Base-by-base conservation (phyloP, 2,329 filamentous ascomycete genomes). In the Aureobasidium sp. region DNA sequence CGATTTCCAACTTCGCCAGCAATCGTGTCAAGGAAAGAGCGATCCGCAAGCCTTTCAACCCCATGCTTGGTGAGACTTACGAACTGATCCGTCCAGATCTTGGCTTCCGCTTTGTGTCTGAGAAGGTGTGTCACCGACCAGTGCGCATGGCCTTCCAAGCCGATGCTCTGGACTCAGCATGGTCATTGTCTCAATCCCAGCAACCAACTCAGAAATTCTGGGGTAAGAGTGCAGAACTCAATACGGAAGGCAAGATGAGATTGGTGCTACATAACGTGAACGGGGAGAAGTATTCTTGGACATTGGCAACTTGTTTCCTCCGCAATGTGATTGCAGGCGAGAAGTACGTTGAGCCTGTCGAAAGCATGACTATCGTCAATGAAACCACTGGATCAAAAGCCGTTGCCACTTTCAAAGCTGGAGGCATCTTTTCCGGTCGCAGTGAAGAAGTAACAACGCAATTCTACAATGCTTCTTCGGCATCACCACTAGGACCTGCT, bases 321-420 rank as follows among this genome's bases (percentile, higher is more conserved):
- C 86, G 94, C 52, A 99, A 99, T 72, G 91, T 99, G 58, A 95
- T 99, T 61, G 93, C 96, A 69, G 94, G 94, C 42, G 94, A 99
- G 75, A 99, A 97, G 75, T 99, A 99, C 71, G 86, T 97, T 13
- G 94, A 99, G 75, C 94, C 94, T 0, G 90, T 95, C 0, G 92
- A 92, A 49, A 90, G 84, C 47, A 94, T 97, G 90, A 86, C 87
- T 29, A 84, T 99, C 37, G 77, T 84, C 66, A 93, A 93, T 72
- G 94, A 99, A 69, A 88, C 83, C 5, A 91, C 87, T 0, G 91
- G 92, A 8, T 86, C 89, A 66, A 92, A 90, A 71, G 90, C 91
- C 1, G 81, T 87, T n/a, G 85, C 91, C 50, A 91, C 93, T 62
- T 99, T 99, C 78, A 95, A 94, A 72, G 85, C 88, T 61, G 95